Evolutionary conservation across 495 filamentous ascomycete species (phyloP).

Genomic region (Amniculicola lignicola): DNA sequence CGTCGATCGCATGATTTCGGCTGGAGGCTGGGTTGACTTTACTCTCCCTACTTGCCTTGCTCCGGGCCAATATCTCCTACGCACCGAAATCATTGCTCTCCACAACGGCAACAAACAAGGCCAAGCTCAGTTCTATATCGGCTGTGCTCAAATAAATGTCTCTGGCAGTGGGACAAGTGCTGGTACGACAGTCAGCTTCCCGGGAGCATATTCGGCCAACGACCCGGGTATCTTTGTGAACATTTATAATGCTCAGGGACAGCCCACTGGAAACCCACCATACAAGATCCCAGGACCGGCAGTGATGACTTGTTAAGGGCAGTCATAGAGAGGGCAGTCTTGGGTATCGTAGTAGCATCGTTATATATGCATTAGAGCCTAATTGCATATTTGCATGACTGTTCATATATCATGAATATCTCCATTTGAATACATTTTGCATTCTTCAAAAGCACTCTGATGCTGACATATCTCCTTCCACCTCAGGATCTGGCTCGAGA

Average conservation of each 20-base stretch:
- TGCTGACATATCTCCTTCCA: too few species aligned
- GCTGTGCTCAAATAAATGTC: slow-evolving; percentile 57
- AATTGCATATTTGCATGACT: too few species aligned
- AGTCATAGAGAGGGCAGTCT: too few species aligned
- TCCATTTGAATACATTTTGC: too few species aligned
- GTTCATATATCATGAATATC: too few species aligned
- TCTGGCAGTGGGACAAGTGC: slow-evolving; percentile 47
- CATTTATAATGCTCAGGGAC: slow-evolving; percentile 51
- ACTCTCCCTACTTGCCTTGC: slow-evolving; percentile 28
- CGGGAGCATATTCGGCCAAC: slow-evolving; percentile 51
- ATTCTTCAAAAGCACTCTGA: too few species aligned
- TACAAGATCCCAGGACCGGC: slow-evolving; percentile 32
- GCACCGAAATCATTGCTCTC: slow-evolving; percentile 33
- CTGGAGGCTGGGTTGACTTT: slow-evolving; percentile 28
- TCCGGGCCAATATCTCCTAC: slow-evolving; percentile 29
- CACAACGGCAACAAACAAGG: slow-evolving; percentile 24
- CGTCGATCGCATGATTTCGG: slow-evolving; percentile 30
- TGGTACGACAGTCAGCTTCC: slow-evolving; percentile 53
- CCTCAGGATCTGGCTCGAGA: too few species aligned
- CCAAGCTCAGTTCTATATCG: slow-evolving; percentile 33
- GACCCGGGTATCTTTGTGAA: slow-evolving; percentile 54
- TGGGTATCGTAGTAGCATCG: too few species aligned
- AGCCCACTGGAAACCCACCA: slow-evolving; percentile 34
- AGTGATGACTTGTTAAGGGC: slow-evolving; percentile 22
- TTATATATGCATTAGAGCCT: too few species aligned